Base-by-base conservation (phyloP, 2,329 filamentous ascomycete genomes). In the Aspergillaceae sp. region DNA sequence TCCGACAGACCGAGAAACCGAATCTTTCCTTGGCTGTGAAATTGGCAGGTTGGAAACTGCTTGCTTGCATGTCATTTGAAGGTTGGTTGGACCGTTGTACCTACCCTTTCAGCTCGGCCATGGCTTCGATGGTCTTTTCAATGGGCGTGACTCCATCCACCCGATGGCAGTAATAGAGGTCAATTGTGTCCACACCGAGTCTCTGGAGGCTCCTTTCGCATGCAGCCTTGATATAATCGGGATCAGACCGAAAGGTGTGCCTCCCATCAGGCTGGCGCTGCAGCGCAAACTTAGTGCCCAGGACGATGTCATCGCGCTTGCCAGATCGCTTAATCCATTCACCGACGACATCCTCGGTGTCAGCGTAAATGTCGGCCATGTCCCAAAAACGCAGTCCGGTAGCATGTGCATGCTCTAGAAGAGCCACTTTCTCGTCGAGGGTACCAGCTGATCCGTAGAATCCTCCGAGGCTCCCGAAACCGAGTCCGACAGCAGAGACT, bases 281-380 rank as follows among this genome's bases (percentile, higher is more conserved):
- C 61, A 62, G 48, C 10, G 63, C 74, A 49, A 76, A 78, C 49
- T 79, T 79, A 8, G 74, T 75, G 1, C 72, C 72, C 1, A 79
- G 62, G 54, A 79, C 76, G 49, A 79, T 72, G 40, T 76, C 58
- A 19, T 72, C 52, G 0, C 72, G 64, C 42, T 71, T 71, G 5
- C 63, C 67, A 2, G 66, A 71, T 11, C 64, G 59, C 42, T 34
- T 42, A 53, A 77, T 72, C 72, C 74, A 78, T 53, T 67, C 68
- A 0, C 72, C 72, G 3, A 78, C 34, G 0, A 77, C 52, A 3
- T 71, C 68, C 53, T 78, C 75, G 45, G 57, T 70, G 43, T 74
- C 70, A 5, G 61, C 67, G 43, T 78, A 77, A 7, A 69, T 53
- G 33, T 63, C 55, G 38, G 59, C 57, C 53, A 63, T 32, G 19